Conservation (phyloP, 2,329 filamentous ascomycete species). For the Teratosphaeria gauchensis region DNA sequence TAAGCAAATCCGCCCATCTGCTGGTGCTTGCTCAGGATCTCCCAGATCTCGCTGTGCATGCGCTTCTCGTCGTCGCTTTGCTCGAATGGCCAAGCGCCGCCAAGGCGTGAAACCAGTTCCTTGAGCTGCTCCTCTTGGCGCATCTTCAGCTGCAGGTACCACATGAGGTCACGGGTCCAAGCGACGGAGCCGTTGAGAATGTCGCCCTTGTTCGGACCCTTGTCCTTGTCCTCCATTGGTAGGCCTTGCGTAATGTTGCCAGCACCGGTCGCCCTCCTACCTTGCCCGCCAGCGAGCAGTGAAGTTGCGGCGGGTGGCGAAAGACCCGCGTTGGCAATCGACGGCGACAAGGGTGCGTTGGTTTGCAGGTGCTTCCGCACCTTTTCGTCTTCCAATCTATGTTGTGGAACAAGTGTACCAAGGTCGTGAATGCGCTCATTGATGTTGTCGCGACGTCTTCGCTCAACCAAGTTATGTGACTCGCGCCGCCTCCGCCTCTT, state of each 20-base stretch:
- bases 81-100: conserved; percentile 69
- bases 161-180: conserved; percentile 97
- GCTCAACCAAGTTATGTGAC: conserved; percentile 93
- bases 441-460: conserved; percentile 91
- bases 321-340: conserved; percentile 56
- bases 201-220: conserved; percentile 96
- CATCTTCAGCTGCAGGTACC: conserved; percentile 83
- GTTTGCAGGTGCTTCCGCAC: conserved; percentile 90
- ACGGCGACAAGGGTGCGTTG: conserved; percentile 79
- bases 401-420: conserved; percentile 81
- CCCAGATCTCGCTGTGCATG: conserved; percentile 87
- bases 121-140: conserved; percentile 82
- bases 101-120: conserved; percentile 62
- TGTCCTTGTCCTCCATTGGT: conserved; percentile 93
- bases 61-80: conserved; percentile 85
- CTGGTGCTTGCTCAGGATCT: conserved; percentile 75
- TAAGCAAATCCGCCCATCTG: conserved; percentile 63
- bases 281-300: conserved; percentile 73
- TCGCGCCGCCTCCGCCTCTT: conserved; percentile 86
- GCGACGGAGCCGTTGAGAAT: conserved; percentile 94
- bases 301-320: conserved; percentile 77
- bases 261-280: conserved; percentile 57
- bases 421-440: conserved; percentile 97
- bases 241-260: conserved; percentile 86
- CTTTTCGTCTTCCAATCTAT: conserved; percentile 93